These are phyloP conservation scores for Xylaria bambusicola DNA, from an alignment of 495 filamentous ascomycete genomes.

Conservation along the genomic window DNA sequence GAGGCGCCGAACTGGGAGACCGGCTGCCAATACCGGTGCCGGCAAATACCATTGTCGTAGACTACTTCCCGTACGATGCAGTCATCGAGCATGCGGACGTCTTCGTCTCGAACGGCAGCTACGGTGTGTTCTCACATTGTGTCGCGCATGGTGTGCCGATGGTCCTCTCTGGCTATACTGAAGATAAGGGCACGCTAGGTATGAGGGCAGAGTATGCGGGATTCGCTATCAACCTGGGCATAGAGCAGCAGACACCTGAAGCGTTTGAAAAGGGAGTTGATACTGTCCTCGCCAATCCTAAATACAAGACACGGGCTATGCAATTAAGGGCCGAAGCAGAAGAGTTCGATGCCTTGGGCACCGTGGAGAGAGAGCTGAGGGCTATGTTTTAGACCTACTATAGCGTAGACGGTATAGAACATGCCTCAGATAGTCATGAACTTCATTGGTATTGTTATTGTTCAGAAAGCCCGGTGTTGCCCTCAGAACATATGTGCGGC, in stretches of 20 bases:
- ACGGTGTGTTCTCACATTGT: constrained; percentile 37
- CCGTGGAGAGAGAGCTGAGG: constrained; percentile 25
- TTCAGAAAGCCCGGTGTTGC: no score
- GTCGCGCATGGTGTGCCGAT: constrained; percentile 36
- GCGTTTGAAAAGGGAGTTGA: constrained; percentile 32
- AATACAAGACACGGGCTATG: constrained; percentile 27
- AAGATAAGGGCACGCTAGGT: constrained; percentile 37
- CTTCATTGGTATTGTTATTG: no score
- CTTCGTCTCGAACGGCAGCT: constrained; percentile 40
- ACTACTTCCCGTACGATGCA: constrained; percentile 43
- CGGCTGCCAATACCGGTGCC: constrained; percentile 18
- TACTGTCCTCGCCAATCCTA: constrained; percentile 27
- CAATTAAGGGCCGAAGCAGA: constrained; percentile 30
- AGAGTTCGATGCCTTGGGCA: constrained; percentile 30
- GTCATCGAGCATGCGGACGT: constrained; percentile 32
- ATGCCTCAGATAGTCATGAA: no score
- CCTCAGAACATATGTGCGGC: no score
- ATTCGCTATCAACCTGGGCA: constrained; percentile 36
- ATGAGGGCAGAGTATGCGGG: constrained; percentile 38
- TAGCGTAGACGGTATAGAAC: not conserved
- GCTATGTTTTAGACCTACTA: not conserved
- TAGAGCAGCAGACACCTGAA: constrained; percentile 27
- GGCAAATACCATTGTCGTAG: constrained; percentile 29
- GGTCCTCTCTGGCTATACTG: constrained; percentile 34
- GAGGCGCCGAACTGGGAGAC: constrained; percentile 22